These are phyloP conservation scores for Hypomyces perniciosus DNA, from an alignment of 2,329 filamentous ascomycete genomes.

Conservation along the genomic window DNA sequence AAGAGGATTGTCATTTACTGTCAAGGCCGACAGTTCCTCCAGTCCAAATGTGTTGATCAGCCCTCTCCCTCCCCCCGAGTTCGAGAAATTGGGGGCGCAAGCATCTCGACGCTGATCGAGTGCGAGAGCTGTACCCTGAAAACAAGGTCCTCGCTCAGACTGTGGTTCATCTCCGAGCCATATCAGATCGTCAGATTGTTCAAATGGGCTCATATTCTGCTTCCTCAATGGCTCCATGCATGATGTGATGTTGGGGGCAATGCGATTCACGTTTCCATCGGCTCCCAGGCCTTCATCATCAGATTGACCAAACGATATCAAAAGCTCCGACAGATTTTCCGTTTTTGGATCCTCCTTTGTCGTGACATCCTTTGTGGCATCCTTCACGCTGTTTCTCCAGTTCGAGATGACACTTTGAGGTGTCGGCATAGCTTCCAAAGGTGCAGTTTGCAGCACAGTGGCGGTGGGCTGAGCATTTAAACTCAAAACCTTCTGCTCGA, in stretches of 20 bases:
- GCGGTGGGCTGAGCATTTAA: too few relatives aligned
- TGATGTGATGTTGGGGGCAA: background rate
- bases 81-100: background rate
- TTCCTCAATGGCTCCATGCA: background rate
- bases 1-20: background rate
- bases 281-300: background rate
- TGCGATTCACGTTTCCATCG: background rate
- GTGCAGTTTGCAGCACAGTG: too few relatives aligned
- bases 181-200: conserved; percentile 7
- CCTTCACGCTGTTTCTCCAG: background rate
- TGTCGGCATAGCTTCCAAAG: too few relatives aligned
- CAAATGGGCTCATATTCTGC: background rate
- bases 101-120: background rate
- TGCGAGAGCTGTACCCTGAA: too few relatives aligned
- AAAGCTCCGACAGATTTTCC: background rate
- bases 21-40: background rate
- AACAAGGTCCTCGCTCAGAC: background rate
- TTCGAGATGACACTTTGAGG: too few relatives aligned
- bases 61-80: background rate
- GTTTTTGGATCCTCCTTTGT: background rate
- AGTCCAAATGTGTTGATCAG: background rate
- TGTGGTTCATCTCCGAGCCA: background rate
- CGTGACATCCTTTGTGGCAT: background rate
- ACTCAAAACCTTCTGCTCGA: too few relatives aligned
- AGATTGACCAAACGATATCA: background rate